Evolutionary conservation across 164 flowering plant genomes (phyloP).

Genomic region (Houttuynia cordata): DNA sequence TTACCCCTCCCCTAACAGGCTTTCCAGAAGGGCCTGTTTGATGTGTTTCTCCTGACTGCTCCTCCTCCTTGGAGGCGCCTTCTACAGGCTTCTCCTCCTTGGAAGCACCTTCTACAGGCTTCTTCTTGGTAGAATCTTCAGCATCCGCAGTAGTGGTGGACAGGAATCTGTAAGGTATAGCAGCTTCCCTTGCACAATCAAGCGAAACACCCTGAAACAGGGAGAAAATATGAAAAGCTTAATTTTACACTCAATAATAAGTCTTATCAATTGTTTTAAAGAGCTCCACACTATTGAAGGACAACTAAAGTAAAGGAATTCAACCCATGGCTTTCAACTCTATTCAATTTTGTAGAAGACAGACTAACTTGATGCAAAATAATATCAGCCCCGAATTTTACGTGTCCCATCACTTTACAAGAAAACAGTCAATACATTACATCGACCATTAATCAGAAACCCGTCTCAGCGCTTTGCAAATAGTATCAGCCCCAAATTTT

Average conservation of each 20-base stretch:
- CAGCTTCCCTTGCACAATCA: background rate
- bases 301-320: background rate
- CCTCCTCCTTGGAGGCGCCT: slow-evolving; percentile 15
- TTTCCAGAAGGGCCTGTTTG: slow-evolving; percentile 39
- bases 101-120: slow-evolving; percentile 11
- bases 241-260: background rate
- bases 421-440: too few species aligned
- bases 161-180: background rate
- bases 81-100: slow-evolving; percentile 18
- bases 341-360: background rate
- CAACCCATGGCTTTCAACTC: background rate
- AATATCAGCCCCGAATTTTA: too few species aligned
- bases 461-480: too few species aligned
- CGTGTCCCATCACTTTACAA: too few species aligned
- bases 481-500: too few species aligned
- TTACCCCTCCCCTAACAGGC: slow-evolving; percentile 71
- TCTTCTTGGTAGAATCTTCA: slow-evolving; percentile 3
- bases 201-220: background rate
- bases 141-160: background rate
- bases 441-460: too few species aligned
- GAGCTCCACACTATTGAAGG: background rate
- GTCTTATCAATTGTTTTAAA: background rate
- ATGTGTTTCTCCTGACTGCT: slow-evolving; percentile 27
- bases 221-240: too few species aligned
- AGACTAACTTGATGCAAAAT: too few species aligned